Percentiles rank a stretch among this genome's conserved stretches.
Conservation (phyloP, 257 asterid genomes). For the Przewalskia tangutica region DNA sequence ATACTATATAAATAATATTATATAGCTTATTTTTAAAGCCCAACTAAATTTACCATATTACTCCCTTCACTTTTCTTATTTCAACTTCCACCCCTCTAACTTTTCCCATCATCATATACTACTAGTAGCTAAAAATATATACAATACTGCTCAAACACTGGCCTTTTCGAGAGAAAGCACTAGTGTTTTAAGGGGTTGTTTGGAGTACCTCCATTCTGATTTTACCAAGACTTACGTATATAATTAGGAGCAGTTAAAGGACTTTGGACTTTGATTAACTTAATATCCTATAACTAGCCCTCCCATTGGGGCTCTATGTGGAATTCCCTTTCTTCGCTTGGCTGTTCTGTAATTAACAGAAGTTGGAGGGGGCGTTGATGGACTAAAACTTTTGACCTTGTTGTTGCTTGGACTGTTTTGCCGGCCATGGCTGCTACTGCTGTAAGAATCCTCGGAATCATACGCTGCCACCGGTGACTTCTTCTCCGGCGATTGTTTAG, state of each 20-base stretch:
- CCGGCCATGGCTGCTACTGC: constrained; percentile 41
- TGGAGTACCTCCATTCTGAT: not conserved
- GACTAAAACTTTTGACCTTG: constrained; percentile 47
- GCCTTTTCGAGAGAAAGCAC: constrained; percentile 18
- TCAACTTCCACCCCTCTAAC: constrained; percentile 12
- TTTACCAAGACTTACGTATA: not conserved
- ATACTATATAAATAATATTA: not conserved
- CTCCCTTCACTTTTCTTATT: constrained; percentile 27
- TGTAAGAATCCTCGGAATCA: constrained; percentile 56
- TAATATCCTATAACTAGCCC: constrained; percentile 37
- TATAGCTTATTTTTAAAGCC: constrained; percentile 2
- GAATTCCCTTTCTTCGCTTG: constrained; percentile 89
- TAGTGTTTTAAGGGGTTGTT: not conserved
- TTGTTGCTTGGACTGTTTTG: not conserved
- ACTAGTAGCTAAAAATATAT: constrained; percentile 1
- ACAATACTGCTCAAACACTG: constrained; percentile 7
- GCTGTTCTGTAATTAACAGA: constrained; percentile 39
- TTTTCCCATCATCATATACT: constrained; percentile 4
- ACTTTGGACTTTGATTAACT: not conserved
- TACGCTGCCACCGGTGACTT: not conserved
- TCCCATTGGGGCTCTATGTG: constrained; percentile 85
- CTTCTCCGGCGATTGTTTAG: constrained; percentile 19
- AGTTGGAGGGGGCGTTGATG: constrained; percentile 82
- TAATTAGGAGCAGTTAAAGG: not conserved
- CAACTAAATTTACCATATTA: not conserved